phyloP scores from a whole-genome alignment of 2,329 filamentous ascomycete genomes.

The Pseudopithomyces chartarum region DNA sequence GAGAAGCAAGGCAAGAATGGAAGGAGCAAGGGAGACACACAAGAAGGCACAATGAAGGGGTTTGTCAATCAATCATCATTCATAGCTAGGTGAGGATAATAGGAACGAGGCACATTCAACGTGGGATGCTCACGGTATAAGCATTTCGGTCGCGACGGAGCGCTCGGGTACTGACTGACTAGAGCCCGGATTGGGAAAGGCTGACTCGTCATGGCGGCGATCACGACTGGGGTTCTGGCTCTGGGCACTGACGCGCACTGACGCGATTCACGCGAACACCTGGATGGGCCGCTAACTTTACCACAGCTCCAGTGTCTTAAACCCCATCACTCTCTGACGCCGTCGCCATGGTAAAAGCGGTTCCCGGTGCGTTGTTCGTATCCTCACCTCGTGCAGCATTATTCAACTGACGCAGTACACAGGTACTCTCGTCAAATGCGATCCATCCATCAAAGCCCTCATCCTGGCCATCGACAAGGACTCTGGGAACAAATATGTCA shows the following conservation, averaged over 20 bases:
- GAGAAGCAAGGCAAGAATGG: not conserved
- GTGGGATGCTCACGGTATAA: not conserved
- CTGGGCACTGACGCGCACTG: slow-evolving; percentile 2
- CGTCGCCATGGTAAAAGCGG: slow-evolving; percentile 60
- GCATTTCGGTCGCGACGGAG: slow-evolving; percentile 3
- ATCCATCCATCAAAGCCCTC: slow-evolving; percentile 87
- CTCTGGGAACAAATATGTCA: slow-evolving; percentile 71
- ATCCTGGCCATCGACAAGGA: slow-evolving; percentile 76
- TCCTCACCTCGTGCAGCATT: not conserved
- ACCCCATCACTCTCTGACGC: not conserved
- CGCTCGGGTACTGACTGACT: slow-evolving; percentile 8
- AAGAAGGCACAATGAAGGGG: not conserved
- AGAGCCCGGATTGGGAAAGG: not conserved
- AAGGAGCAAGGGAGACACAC: not conserved
- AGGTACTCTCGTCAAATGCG: slow-evolving; percentile 79
- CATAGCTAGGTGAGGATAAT: not conserved
- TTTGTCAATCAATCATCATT: slow-evolving; percentile 1
- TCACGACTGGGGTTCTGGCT: slow-evolving; percentile 7
- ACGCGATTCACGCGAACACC: slow-evolving; percentile 21
- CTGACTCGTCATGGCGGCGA: slow-evolving; percentile 3
- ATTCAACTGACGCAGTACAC: slow-evolving; percentile 7
- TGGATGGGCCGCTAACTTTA: slow-evolving; percentile 26
- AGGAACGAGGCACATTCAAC: not conserved
- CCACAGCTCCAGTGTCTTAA: slow-evolving; percentile 5
- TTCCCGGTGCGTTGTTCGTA: slow-evolving; percentile 52